Evolutionary conservation across 805 yeast species (phyloP).

Genomic region (Cyberlindnera euphorbiiphila): DNA sequence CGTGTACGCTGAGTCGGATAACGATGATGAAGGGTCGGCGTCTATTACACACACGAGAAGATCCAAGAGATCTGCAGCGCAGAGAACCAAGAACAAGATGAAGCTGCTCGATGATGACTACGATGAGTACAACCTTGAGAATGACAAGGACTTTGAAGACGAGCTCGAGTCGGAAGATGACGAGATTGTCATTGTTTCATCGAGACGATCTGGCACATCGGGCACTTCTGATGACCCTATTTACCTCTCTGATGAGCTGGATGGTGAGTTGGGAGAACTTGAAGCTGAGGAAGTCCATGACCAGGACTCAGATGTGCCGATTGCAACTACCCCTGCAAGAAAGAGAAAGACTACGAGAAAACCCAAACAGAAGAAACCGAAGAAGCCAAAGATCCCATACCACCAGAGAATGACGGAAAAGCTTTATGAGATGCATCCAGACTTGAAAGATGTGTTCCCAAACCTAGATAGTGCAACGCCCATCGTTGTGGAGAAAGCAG

Average conservation of each 20-base stretch:
- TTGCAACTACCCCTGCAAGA: slow-evolving; percentile 19
- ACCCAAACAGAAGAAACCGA: slow-evolving; percentile 26
- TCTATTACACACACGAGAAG: slow-evolving; percentile 11
- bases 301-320: slow-evolving; percentile 28
- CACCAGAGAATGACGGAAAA: slow-evolving; percentile 66
- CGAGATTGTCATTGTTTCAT: slow-evolving; percentile 13
- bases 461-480: slow-evolving; percentile 46
- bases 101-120: slow-evolving; percentile 31
- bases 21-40: slow-evolving; percentile 5
- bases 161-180: slow-evolving; percentile 28
- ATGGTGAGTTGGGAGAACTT: slow-evolving; percentile 14
- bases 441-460: slow-evolving; percentile 67
- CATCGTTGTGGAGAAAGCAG: slow-evolving; percentile 51
- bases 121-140: slow-evolving; percentile 30
- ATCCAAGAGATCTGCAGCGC: slow-evolving; percentile 25
- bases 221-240: slow-evolving; percentile 20
- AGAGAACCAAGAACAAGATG: slow-evolving; percentile 29
- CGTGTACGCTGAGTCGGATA: slow-evolving; percentile 12
- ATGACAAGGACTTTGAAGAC: slow-evolving; percentile 29
- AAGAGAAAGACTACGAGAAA: slow-evolving; percentile 21
- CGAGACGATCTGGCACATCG: slow-evolving; percentile 2
- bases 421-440: slow-evolving; percentile 75
- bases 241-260: slow-evolving; percentile 17
- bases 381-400: slow-evolving; percentile 56
- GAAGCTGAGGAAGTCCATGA: slow-evolving; percentile 18